Evolutionary conservation across 2,329 filamentous ascomycete species (phyloP).

Genomic region (Coleophoma cylindrospora): DNA sequence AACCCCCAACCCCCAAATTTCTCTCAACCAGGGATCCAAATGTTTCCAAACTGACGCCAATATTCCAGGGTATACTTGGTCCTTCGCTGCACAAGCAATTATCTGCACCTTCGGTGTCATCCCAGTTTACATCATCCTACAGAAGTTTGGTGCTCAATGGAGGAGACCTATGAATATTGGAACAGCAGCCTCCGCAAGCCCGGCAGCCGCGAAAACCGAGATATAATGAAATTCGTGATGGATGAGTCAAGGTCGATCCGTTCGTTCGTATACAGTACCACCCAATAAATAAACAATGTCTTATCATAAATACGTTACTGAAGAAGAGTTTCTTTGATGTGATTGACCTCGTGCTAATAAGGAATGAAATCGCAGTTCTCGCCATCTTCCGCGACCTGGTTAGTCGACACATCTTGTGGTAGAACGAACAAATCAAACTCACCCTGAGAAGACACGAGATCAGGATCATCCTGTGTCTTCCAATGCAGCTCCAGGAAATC

Average conservation of each 20-base stretch:
- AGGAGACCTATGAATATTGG: slow-evolving; percentile 7
- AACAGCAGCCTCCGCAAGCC: not conserved
- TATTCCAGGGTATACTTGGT: slow-evolving; percentile 20
- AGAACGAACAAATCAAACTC: not conserved
- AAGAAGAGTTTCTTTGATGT: too few species aligned
- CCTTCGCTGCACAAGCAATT: slow-evolving; percentile 24
- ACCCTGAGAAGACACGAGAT: not conserved
- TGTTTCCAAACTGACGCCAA: not conserved
- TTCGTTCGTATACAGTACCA: too few species aligned
- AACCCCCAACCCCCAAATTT: not conserved
- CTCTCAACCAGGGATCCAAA: too few species aligned
- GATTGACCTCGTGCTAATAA: not conserved
- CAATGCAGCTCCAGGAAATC: slow-evolving; percentile 32
- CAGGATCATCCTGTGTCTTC: slow-evolving; percentile 4
- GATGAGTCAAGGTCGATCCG: too few species aligned
- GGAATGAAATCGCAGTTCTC: slow-evolving; percentile 1
- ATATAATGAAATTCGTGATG: too few species aligned
- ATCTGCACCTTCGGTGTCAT: slow-evolving; percentile 22
- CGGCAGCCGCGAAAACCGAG: not conserved
- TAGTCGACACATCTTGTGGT: not conserved
- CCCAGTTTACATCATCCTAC: slow-evolving; percentile 17
- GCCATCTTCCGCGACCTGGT: not conserved
- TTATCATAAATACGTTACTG: too few species aligned
- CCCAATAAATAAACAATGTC: not conserved
- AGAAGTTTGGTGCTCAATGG: slow-evolving; percentile 18